Evolutionary conservation across 2,329 filamentous ascomycete species (phyloP), one percentile per base, ranked within the genome.

Genomic region (Ophiostoma angusticollis): DNA sequence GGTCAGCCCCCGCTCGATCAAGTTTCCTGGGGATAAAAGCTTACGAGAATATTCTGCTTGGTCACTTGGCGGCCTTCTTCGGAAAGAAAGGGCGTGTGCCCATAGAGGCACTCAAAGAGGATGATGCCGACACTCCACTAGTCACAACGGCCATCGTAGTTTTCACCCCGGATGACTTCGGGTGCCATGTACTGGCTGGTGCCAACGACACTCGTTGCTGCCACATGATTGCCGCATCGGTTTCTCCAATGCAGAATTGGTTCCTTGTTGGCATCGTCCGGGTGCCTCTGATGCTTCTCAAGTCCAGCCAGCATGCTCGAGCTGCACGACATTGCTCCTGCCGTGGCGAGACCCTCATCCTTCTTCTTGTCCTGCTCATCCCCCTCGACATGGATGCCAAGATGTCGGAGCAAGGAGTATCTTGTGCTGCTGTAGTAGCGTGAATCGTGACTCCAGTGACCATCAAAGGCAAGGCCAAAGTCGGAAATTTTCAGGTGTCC

Each of bases 181-280:
- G 89, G 89, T 1, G 91, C 89, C 91, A 95, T 96, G 63, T 96
- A 96, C 55, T 95, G 89, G 55, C 86, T 94, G 3, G 91, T 96
- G 3, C 89, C 89, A 9, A 96, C 89, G 1, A 94, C 78, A 32
- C 86, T 94, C 49, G 78, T 74, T 1, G 89, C 89, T 24, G 84
- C 70, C 24, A 73, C 72, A 28, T 85, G 76, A 48, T 78, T 80
- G 19, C 80, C 72, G 45, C 68, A 71, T 13, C 68, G 67, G 52
- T 85, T 78, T 31, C 82, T 72, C 80, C 78, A 86, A 44, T 70
- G 68, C 32, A 87, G 59, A 35, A 87, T 63, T 19, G 64, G 62
- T 45, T 74, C 69, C 5, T 57, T 52, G 30, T 52, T 51, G 37
- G 37, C 38, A 3, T 14, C 19, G n/a, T 28, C 22, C 3, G 36